Evolutionary conservation across 805 yeast species (phyloP).

Genomic region (Priceomyces fermenticarens): DNA sequence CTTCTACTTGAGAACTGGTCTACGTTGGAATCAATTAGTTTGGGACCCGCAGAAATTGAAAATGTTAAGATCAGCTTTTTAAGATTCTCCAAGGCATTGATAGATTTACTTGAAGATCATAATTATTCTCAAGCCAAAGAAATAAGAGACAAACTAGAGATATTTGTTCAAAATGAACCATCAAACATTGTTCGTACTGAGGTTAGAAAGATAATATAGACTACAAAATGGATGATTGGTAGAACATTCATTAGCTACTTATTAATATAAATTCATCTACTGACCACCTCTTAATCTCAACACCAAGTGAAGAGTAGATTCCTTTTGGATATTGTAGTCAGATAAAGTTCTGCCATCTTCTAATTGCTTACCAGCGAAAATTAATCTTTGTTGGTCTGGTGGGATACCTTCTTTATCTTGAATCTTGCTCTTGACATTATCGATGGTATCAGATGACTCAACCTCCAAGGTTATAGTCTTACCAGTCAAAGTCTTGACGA

Average conservation of each 20-base stretch:
- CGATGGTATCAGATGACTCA: constrained; percentile 96
- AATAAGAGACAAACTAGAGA: constrained; percentile 12
- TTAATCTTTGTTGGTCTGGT: constrained; percentile 97
- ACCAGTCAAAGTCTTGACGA: constrained; percentile 35
- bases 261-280: background rate
- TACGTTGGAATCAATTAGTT: constrained; percentile 24
- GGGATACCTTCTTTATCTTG: constrained; percentile 28
- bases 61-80: constrained; percentile 54
- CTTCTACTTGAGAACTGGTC: constrained; percentile 24
- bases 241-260: constrained; percentile 1
- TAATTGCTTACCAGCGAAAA: constrained; percentile 94
- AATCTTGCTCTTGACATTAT: constrained; percentile 68
- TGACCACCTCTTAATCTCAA: constrained; percentile 95
- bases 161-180: constrained; percentile 28
- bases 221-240: constrained; percentile 4
- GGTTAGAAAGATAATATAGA: constrained; percentile 11
- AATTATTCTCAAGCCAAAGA: constrained; percentile 9
- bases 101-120: constrained; percentile 14
- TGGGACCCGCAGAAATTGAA: constrained; percentile 47
- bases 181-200: constrained; percentile 49
- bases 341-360: constrained; percentile 97
- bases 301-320: constrained; percentile 92
- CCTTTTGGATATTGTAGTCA: constrained; percentile 97
- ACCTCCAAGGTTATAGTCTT: constrained; percentile 82
- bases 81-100: constrained; percentile 23